phyloP scores from a whole-genome alignment of 2,329 filamentous ascomycete genomes.

The Nemania sp. region DNA sequence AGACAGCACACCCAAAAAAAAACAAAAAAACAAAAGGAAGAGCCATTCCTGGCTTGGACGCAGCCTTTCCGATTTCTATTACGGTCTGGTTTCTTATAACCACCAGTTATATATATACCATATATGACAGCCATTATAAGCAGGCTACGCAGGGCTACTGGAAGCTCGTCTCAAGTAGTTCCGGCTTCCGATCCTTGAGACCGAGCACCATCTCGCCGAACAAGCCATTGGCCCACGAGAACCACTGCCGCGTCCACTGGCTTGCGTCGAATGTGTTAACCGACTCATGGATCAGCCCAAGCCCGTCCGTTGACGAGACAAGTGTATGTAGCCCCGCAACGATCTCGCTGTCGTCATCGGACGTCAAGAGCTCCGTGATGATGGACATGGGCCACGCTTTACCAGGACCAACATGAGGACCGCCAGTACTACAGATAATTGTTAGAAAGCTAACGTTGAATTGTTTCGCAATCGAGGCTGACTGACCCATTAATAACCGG shows the following conservation, averaged over 20 bases:
- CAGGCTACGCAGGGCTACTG: constrained; percentile 50
- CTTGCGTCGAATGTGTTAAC: constrained; percentile 54
- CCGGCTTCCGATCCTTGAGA: constrained; percentile 77
- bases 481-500: constrained; percentile 61
- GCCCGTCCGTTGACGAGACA: constrained; percentile 49
- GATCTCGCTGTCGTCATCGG: constrained; percentile 51
- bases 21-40: too few relatives aligned
- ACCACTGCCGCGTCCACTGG: constrained; percentile 57
- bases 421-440: constrained; percentile 55
- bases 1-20: constrained; percentile 13
- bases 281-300: constrained; percentile 59
- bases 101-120: not conserved
- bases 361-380: constrained; percentile 82
- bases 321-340: constrained; percentile 52
- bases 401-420: constrained; percentile 68
- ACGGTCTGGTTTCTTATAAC: constrained; percentile 10
- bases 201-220: constrained; percentile 53
- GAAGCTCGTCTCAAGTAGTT: constrained; percentile 66
- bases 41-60: not conserved
- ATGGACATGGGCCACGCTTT: constrained; percentile 91
- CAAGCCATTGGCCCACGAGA: constrained; percentile 53
- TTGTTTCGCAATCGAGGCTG: constrained; percentile 46
- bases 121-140: constrained; percentile 14
- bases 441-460: constrained; percentile 24
- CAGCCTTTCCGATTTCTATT: not conserved